These are phyloP conservation scores for Dipodascopsis uninucleata DNA, from an alignment of 805 yeast species.

Conservation along the genomic window DNA sequence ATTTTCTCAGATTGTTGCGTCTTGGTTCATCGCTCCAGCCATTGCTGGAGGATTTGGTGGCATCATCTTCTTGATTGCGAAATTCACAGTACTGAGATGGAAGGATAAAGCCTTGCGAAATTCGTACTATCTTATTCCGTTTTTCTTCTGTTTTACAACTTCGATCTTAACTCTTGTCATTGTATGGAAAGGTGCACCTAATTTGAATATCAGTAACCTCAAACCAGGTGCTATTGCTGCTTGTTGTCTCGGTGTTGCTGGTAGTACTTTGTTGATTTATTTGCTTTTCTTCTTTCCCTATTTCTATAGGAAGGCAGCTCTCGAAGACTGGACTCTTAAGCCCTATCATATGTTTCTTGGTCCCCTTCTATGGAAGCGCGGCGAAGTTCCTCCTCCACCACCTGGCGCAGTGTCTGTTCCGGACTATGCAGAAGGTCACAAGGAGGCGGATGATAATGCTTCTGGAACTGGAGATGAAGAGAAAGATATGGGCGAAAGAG, in stretches of 20 bases:
- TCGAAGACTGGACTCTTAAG: conserved; percentile 63
- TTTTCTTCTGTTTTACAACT: conserved; percentile 57
- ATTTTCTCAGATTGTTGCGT: conserved; percentile 66
- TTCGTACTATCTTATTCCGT: conserved; percentile 57
- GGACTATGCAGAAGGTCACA: conserved; percentile 61
- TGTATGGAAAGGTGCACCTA: conserved; percentile 79
- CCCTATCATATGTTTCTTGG: conserved; percentile 57
- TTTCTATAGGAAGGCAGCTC: conserved; percentile 55
- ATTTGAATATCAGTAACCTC: conserved; percentile 52
- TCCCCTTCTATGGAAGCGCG: conserved; percentile 56
- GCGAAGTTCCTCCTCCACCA: conserved; percentile 64
- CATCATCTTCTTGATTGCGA: conserved; percentile 55
- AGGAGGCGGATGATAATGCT: conserved; percentile 43
- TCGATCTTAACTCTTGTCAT: conserved; percentile 68
- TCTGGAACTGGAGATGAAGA: conserved; percentile 28
- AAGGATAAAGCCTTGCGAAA: conserved; percentile 48
- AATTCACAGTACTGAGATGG: conserved; percentile 58
- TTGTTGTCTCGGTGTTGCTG: conserved; percentile 63
- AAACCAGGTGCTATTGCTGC: conserved; percentile 53
- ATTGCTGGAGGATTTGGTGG: conserved; percentile 64
- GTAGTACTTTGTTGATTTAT: conserved; percentile 51
- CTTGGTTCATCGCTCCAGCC: conserved; percentile 76
- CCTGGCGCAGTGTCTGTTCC: conserved; percentile 48
- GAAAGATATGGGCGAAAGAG: conserved; percentile 8
- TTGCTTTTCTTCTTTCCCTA: conserved; percentile 56